Evolutionary conservation across 176 grass and related monocot genomes (phyloP), one percentile per base, ranked within the genome.

Genomic region (Oryza officinalis): DNA sequence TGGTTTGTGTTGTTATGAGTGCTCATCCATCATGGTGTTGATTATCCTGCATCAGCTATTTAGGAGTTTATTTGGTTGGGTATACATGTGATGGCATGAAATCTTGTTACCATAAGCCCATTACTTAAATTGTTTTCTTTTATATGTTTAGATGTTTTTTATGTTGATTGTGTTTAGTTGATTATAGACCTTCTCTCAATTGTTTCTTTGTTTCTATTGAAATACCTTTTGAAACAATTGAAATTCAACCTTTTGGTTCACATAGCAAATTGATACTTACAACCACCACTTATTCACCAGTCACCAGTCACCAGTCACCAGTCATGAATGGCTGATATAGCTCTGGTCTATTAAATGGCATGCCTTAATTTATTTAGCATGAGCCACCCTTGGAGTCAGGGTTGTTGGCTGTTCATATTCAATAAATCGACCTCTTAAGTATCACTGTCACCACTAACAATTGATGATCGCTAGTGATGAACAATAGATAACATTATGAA

Each of bases 1-100:
- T 77, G 33, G 46, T 63, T 23, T 60, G n/a, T 86, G 38, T 65
- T n/a, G 54, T 6, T 47, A 30, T 32, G 49, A 65, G 57, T 80
- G 76, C 41, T 73, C 27, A 79, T 20, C 40, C 14, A 47, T 79
- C 40, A 67, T 14, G 40, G 71, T 65, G 17, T 44, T 30, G 43
- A 27, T 47, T 86, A 38, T 50, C 22, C 23, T 64, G 25, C 71
- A 25, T 72, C 13, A 38, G 10, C 22, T 65, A 10, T 65, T 3
- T 27, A 35, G 2, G 37, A 37, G 43, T 4, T 28, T 47, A 49
- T 73, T 49, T 47, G 22, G 14, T 86, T 45, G 40, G 6, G n/a
- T 25, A 22, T 25, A 25, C 8, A 57, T 57, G 5, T n/a, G 52
- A 57, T 57, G 7, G 52, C 20, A 4, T 18, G 6, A 9, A 57